Evolutionary conservation across 352 stramenopile species (phyloP).

Genomic region (Phytopythium helicoides): DNA sequence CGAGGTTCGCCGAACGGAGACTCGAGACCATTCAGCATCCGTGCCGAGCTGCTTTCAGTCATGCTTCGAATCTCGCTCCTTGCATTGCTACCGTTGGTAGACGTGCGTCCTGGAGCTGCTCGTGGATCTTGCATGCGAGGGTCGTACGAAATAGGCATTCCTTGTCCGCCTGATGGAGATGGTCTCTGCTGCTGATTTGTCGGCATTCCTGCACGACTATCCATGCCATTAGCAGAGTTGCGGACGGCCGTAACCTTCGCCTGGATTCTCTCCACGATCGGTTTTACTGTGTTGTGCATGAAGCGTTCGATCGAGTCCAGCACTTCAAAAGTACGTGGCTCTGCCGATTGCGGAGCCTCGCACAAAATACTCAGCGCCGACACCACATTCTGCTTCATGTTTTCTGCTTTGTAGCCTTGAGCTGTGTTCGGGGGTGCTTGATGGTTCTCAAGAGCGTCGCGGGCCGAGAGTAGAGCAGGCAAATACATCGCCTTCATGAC

Average conservation of each 20-base stretch:
- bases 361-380: slow-evolving; percentile 68
- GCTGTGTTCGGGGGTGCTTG: slow-evolving; percentile 51
- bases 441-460: slow-evolving; percentile 67
- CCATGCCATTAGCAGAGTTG: background rate
- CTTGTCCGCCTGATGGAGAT: too few species aligned
- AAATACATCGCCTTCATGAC: slow-evolving; percentile 8
- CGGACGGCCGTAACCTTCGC: background rate
- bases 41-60: background rate
- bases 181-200: background rate
- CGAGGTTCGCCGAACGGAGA: slow-evolving; percentile 3
- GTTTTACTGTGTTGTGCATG: slow-evolving; percentile 71
- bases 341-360: slow-evolving; percentile 18
- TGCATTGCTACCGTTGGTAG: too few species aligned
- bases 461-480: slow-evolving; percentile 49
- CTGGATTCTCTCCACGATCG: slow-evolving; percentile 70
- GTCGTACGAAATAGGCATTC: too few species aligned
- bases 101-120: too few species aligned
- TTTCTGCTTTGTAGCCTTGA: slow-evolving; percentile 73
- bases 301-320: slow-evolving; percentile 81
- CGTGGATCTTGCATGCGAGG: too few species aligned
- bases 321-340: slow-evolving; percentile 56
- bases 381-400: slow-evolving; percentile 79
- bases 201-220: slow-evolving; percentile 3
- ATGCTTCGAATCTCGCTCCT: background rate
- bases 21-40: slow-evolving; percentile 6